Percentiles rank a stretch among this genome's conserved stretches.
Conservation (phyloP, 2,329 filamentous ascomycete species). For the Colletotrichum lupini region DNA sequence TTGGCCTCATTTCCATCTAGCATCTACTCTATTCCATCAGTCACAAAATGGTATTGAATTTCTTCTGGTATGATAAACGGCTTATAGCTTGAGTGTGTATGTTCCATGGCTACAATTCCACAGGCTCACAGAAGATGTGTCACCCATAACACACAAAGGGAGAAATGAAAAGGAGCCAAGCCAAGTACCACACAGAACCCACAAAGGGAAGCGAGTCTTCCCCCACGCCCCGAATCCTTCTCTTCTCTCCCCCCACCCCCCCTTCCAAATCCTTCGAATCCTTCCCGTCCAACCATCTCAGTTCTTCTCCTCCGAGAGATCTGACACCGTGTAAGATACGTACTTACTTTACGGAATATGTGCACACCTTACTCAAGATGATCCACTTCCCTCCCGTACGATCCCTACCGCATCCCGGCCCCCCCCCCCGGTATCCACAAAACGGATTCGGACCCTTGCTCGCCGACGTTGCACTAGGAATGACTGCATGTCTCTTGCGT, state of each 20-base stretch:
- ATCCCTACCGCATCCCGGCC: background rate
- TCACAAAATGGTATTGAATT: no score
- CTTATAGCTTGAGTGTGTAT: no score
- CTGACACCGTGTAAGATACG: background rate
- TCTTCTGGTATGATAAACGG: no score
- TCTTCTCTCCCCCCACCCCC: background rate
- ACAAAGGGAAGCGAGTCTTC: background rate
- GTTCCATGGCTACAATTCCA: no score
- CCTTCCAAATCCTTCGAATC: background rate
- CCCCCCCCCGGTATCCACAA: background rate
- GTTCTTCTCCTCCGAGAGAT: background rate
- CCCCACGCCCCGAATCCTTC: background rate
- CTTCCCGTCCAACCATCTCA: background rate
- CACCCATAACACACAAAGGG: background rate
- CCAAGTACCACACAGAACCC: background rate
- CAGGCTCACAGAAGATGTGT: background rate
- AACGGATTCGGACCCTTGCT: background rate
- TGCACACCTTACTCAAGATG: no score
- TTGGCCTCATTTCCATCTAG: no score
- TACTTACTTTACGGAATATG: background rate
- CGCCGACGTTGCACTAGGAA: background rate
- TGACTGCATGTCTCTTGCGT: background rate
- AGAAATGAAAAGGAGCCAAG: background rate
- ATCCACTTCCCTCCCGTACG: background rate
- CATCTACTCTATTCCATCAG: no score